Evolutionary conservation across 345 rosid genomes (phyloP).

Genomic region (Melaleuca alternifolia): DNA sequence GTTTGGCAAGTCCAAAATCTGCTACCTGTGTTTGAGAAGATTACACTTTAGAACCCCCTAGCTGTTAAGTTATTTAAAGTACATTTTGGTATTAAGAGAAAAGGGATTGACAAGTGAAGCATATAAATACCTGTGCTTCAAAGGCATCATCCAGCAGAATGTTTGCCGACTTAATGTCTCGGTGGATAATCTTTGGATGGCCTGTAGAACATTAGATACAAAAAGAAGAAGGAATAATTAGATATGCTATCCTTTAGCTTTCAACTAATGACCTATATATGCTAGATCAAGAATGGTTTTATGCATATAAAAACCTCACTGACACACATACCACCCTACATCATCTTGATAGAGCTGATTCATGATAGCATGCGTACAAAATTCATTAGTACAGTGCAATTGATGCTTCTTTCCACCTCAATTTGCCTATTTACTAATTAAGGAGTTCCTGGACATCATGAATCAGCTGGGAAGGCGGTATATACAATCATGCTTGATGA

Average conservation of each 20-base stretch:
- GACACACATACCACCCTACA: background rate
- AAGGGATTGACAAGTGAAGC: background rate
- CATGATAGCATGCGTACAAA: background rate
- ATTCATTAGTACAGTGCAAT: background rate
- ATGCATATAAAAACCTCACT: background rate
- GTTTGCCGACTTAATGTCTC: conserved; percentile 92
- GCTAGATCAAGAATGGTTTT: background rate
- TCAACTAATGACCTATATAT: background rate
- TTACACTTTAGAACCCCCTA: background rate
- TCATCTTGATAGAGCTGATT: background rate
- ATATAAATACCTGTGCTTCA: conserved; percentile 69
- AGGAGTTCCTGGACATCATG: background rate
- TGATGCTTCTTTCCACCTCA: background rate
- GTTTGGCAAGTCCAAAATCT: conserved; percentile 95
- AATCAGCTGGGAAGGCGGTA: background rate
- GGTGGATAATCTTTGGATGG: conserved; percentile 88
- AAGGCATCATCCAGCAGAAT: conserved; percentile 68
- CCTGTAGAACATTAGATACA: conserved; percentile 24
- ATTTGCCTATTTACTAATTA: background rate
- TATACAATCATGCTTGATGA: background rate
- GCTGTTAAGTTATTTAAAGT: background rate
- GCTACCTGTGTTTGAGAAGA: conserved; percentile 54
- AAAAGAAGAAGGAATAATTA: background rate
- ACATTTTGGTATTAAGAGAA: background rate
- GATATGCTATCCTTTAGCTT: background rate